Evolutionary conservation across 1,284 basidiomycete genomes (phyloP).

Genomic region (Salmacisia buchloeana): DNA sequence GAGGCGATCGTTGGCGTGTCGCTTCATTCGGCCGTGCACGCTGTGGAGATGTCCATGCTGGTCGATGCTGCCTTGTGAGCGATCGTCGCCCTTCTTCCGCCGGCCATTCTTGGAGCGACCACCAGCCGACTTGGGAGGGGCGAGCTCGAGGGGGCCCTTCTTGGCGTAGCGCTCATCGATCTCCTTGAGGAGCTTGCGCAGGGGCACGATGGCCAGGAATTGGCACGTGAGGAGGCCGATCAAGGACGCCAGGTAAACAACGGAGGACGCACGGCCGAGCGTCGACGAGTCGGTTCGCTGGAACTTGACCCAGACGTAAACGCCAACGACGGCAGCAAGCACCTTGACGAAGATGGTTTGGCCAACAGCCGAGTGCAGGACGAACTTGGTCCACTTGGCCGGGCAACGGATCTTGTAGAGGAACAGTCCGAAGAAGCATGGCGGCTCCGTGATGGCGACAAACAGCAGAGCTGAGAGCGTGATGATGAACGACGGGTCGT

Average conservation of each 20-base stretch:
- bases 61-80: neutral
- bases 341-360: constrained; percentile 2
- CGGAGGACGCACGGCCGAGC: neutral
- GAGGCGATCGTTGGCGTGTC: neutral
- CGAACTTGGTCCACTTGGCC: neutral
- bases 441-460: neutral
- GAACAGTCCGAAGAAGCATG: neutral
- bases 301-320: constrained; percentile 1
- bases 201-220: neutral
- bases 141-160: neutral
- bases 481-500: constrained; percentile 6
- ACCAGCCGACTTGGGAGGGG: neutral
- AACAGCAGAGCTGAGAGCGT: neutral
- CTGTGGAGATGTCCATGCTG: neutral
- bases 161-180: constrained; percentile 3
- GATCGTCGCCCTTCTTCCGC: neutral
- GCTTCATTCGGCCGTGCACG: neutral
- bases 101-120: neutral
- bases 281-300: neutral
- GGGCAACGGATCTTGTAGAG: constrained; percentile 1
- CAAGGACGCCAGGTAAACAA: neutral
- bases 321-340: neutral
- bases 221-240: neutral
- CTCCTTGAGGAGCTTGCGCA: neutral
- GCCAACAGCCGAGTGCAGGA: neutral